Conservation (phyloP, 1,139 yeast genomes). For the Saccharomyces hybrid region DNA sequence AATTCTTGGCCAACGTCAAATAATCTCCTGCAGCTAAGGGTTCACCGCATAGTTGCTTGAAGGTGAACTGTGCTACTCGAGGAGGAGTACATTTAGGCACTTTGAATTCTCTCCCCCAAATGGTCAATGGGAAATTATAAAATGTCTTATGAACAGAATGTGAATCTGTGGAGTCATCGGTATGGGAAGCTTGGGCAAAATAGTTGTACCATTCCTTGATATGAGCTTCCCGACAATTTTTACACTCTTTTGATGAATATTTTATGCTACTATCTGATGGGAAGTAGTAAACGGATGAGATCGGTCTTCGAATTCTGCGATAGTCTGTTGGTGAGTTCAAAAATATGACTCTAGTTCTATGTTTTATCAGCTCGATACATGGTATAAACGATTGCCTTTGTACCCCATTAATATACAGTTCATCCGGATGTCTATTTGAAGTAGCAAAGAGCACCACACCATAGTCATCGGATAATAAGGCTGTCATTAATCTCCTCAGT, state of each 20-base stretch:
- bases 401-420: conserved; percentile 83
- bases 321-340: conserved; percentile 91
- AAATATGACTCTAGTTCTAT: conserved; percentile 65
- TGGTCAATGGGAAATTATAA: conserved; percentile 30
- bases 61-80: conserved; percentile 81
- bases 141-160: conserved; percentile 12
- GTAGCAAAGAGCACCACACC: conserved; percentile 90
- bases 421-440: conserved; percentile 91
- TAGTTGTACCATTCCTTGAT: conserved; percentile 68
- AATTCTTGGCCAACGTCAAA: conserved; percentile 69
- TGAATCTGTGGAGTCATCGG: conserved; percentile 26
- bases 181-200: conserved; percentile 53
- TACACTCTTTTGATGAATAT: conserved; percentile 44
- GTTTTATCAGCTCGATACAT: conserved; percentile 72
- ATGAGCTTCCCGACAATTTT: conserved; percentile 53
- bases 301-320: conserved; percentile 77
- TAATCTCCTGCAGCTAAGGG: conserved; percentile 96
- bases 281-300: conserved; percentile 69
- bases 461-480: conserved; percentile 53
- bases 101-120: conserved; percentile 80
- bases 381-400: conserved; percentile 89
- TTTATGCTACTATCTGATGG: conserved; percentile 56
- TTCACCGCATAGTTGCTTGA: conserved; percentile 73
- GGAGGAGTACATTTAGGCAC: conserved; percentile 76
- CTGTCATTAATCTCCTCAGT: conserved; percentile 62